Percentiles rank a stretch among this genome's conserved stretches.
phyloP scores from a whole-genome alignment of 2,329 filamentous ascomycete genomes.

The Exophiala xenobiotica region DNA sequence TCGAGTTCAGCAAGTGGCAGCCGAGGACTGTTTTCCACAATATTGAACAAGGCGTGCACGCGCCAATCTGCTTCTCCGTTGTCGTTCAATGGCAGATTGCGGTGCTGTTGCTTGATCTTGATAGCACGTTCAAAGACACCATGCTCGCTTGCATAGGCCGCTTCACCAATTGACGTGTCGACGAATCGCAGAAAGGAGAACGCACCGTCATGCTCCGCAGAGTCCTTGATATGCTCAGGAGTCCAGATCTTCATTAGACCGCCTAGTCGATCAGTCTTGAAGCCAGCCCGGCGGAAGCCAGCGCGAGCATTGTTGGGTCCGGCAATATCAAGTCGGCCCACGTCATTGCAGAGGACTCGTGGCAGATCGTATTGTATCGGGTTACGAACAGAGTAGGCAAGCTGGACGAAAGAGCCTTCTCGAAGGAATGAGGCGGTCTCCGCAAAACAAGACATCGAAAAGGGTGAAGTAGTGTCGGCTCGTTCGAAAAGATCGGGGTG shows the following conservation, averaged over 20 bases:
- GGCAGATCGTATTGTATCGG: constrained; percentile 82
- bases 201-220: constrained; percentile 52
- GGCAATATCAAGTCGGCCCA: constrained; percentile 71
- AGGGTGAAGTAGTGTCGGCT: constrained; percentile 83
- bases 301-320: constrained; percentile 71
- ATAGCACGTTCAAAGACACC: constrained; percentile 73
- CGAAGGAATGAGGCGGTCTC: constrained; percentile 94
- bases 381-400: constrained; percentile 85
- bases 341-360: constrained; percentile 75
- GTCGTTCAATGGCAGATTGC: constrained; percentile 63
- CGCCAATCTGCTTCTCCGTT: constrained; percentile 65
- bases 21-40: constrained; percentile 67
- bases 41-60: constrained; percentile 76
- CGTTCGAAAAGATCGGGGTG: constrained; percentile 96
- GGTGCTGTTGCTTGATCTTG: constrained; percentile 62
- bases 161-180: constrained; percentile 72
- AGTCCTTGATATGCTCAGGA: constrained; percentile 71
- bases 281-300: constrained; percentile 54
- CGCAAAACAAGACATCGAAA: constrained; percentile 81
- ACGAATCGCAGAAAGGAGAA: constrained; percentile 93
- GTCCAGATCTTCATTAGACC: constrained; percentile 91
- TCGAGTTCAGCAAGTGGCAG: constrained; percentile 68
- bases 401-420: constrained; percentile 75
- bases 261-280: constrained; percentile 71
- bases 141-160: constrained; percentile 65